These are phyloP conservation scores for Fusarium algeriense DNA, from an alignment of 2,329 filamentous ascomycete genomes.

Conservation along the genomic window DNA sequence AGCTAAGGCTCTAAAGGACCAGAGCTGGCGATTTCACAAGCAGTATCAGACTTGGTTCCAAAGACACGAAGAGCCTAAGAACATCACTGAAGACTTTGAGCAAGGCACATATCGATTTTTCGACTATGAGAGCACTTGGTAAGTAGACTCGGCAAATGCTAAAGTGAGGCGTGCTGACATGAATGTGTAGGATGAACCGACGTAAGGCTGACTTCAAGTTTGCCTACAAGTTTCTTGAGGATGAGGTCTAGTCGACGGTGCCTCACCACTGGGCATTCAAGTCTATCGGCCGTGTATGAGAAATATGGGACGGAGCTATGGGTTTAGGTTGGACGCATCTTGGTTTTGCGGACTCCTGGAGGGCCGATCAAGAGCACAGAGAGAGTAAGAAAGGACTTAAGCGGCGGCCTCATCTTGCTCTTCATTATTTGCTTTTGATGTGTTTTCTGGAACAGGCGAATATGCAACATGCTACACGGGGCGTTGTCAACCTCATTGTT, in stretches of 20 bases:
- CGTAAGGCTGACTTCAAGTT: conserved; percentile 99
- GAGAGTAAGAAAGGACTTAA: conserved; percentile 19
- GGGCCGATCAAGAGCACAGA: conserved; percentile 22
- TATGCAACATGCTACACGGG: conserved; percentile 30
- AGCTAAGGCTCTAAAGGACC: conserved; percentile 95
- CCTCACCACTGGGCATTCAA: not conserved
- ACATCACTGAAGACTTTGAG: conserved; percentile 98
- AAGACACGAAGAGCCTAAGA: conserved; percentile 97
- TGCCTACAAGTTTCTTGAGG: conserved; percentile 96
- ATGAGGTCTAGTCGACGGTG: conserved; percentile 73
- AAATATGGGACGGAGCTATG: conserved; percentile 33
- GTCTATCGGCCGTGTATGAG: conserved; percentile 19
- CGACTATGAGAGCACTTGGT: conserved; percentile 99
- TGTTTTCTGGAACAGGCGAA: conserved; percentile 32
- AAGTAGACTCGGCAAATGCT: conserved; percentile 53
- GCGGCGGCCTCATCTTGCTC: conserved; percentile 28
- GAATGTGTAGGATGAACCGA: conserved; percentile 87
- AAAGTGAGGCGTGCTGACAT: conserved; percentile 31
- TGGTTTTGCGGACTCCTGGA: conserved; percentile 31
- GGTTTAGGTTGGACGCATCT: conserved; percentile 35
- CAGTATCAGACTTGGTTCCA: conserved; percentile 99
- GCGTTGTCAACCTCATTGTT: conserved; percentile 33
- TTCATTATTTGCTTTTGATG: conserved; percentile 23
- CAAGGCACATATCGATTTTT: conserved; percentile 99
- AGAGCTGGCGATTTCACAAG: conserved; percentile 99